Evolutionary conservation across 2,329 filamentous ascomycete species (phyloP), one percentile per base, ranked within the genome.

Genomic region (Curvularia spicifera): DNA sequence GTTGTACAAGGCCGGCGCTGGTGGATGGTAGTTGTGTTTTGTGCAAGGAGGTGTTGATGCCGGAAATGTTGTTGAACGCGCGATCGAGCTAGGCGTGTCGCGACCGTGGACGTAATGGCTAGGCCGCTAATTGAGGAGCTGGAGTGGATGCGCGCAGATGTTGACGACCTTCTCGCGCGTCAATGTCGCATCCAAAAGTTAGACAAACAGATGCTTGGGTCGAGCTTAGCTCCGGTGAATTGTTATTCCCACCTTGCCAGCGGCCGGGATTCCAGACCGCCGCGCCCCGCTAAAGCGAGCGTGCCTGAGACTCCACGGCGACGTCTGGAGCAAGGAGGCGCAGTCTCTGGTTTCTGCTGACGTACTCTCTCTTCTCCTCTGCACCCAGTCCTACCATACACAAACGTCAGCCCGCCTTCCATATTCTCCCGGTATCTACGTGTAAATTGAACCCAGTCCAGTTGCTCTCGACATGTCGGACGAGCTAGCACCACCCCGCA

Each of bases 401-500:
- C 10, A 20, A 45, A 45, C 18, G 12, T 5, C 37, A 42, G 20
- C 35, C 13, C 45, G 20, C 13, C 2, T 26, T 18, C n/a, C 18
- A 42, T 37, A 44, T 2, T 20, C 20, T 6, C 43, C 42, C 28
- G n/a, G 33, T 42, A 9, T 24, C 15, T 31, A 59, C 43, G 26
- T 51, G 18, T 8, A 44, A 9, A 51, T 42, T 50, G 20, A 44
- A 44, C 20, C 2, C 20, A 24, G n/a, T 22, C 29, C 18, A 39
- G 33, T 31, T 24, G 43, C 45, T 46, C 31, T 40, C 45, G 39
- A 67, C 70, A 79, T 79, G 77, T 56, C 68, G 51, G 68, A 81
- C 70, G 74, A 77, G 60, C 78, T 86, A 63, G 78, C 83, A 67
- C 83, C 83, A 60, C 84, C 84, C 51, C 78, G 78, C 63, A 84